Base-by-base conservation (phyloP, 2,329 filamentous ascomycete species). In the Cladosporium sphaerospermum region DNA sequence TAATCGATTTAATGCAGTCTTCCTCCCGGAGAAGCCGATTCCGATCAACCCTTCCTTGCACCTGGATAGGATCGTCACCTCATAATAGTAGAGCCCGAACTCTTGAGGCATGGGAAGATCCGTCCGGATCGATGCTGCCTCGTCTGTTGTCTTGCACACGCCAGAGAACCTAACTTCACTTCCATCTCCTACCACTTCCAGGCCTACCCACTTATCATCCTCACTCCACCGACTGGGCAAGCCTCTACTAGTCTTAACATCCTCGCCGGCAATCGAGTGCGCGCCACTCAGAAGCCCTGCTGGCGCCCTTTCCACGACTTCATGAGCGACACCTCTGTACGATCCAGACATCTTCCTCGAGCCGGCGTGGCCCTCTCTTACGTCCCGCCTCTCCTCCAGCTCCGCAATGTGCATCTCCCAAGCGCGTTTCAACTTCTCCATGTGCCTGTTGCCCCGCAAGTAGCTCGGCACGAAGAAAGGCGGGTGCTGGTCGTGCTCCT, bases 1-100 rank as follows among this genome's bases (percentile, higher is more conserved):
- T 61, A 85, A 73, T 59, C 81, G 72, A 58, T 80, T 81, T 33
- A 84, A 68, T 2, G 76, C 77, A 11, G 81, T 80, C 63, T 82
- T 83, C 31, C 71, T 70, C 14, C 76, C 78, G 1, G 79, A 81
- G 64, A 85, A 84, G 5, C 82, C 82, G 52, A 85, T 75, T 11
- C 79, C 81, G 57, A 78, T 75, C 60, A 74, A 65, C 37, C 74
- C 62, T 62, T 88, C 85, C 65, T 85, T 84, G 48, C 80, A 81
- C 63, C 84, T 82, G 7, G 82, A 80, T 47, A 84, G 68, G 45
- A 89, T 79, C 8, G 80, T 81, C 33, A 84, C 76, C 64, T 99
- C 93, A 65, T 84, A 99, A 69, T 99, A 99, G 70, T 96, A 99
- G 55, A 99, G 85, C 2, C 93, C 93, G 60, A 88, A 93, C 64